Percentiles rank a stretch among this genome's conserved stretches.
phyloP scores from a whole-genome alignment of 805 yeast genomes.

The Sugiyamaella chiloensis region DNA sequence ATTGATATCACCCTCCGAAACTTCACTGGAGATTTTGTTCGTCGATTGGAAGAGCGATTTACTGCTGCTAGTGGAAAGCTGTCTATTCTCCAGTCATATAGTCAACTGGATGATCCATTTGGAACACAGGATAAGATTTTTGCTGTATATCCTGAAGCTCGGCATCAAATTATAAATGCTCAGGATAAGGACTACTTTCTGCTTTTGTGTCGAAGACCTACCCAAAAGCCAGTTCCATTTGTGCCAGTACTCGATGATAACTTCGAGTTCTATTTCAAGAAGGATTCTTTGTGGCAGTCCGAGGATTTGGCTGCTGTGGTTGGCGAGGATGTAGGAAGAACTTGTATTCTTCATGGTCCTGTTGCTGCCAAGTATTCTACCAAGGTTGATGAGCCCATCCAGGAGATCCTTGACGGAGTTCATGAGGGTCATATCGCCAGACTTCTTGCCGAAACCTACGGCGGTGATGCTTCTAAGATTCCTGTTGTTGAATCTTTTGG shows the following conservation, averaged over 20 bases:
- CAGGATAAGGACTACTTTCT: conserved; percentile 95
- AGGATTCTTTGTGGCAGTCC: conserved; percentile 98
- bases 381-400: conserved; percentile 87
- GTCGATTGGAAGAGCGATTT: conserved; percentile 97
- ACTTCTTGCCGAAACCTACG: conserved; percentile 65
- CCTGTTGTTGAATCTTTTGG: conserved; percentile 92
- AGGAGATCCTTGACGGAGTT: conserved; percentile 80
- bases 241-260: conserved; percentile 93
- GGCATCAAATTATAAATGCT: conserved; percentile 80
- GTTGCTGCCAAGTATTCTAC: conserved; percentile 93
- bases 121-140: conserved; percentile 58
- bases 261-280: conserved; percentile 95
- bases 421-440: conserved; percentile 84
- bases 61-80: conserved; percentile 43
- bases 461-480: conserved; percentile 63
- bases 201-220: conserved; percentile 73
- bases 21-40: conserved; percentile 79
- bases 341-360: conserved; percentile 99
- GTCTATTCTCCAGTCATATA: conserved; percentile 72
- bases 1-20: conserved; percentile 82
- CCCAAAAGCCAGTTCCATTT: conserved; percentile 96
- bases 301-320: conserved; percentile 96
- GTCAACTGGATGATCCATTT: conserved; percentile 67
- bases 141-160: conserved; percentile 67
- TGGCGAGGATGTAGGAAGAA: conserved; percentile 94